Base-by-base conservation (phyloP, 169 alveolate genomes). In the Toxoplasma gondii region DNA sequence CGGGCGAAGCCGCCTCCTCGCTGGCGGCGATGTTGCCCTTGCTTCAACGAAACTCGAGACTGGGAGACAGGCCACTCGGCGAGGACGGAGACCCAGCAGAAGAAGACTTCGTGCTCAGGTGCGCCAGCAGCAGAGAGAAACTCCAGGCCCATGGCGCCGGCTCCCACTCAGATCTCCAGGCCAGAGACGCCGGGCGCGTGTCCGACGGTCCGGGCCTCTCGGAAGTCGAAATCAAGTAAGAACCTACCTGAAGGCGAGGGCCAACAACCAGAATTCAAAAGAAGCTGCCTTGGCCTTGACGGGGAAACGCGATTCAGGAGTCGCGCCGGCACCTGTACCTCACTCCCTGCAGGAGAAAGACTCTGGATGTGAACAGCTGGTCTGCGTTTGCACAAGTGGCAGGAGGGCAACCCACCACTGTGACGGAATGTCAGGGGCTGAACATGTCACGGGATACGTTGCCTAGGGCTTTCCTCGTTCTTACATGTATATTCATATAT, bases 221-320 rank as follows among this genome's bases (percentile, higher is more conserved):
- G n/a, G 92, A 87, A 31, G 54, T 43, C 44, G 92, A 87, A 38
- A 44, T 87, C 74, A 87, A 87, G 92, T 87, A 29, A 49, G 92
- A 36, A 44, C n/a, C n/a, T 36, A 44, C 54, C 36, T 78, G 67
- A 16, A 19, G 86, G 45, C 45, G n/a, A 38, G 39, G 17, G 78
- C 78, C n/a, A n/a, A 27, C 78, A 64, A 27, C 17, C n/a, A 27
- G 87, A 17, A 34, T 19, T 78, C 31, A 16, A 16, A 17, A 64
- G 78, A 64, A 27, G n/a, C 27, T 17, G 43, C 39, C 39, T 12
- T 27, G 87, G 87, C 39, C 39, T 78, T 78, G 19, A 22, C 39
- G 43, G 58, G 58, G 58, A 49, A 49, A 49, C 58, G 22, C n/a
- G n/a, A n/a, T n/a, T n/a, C n/a, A n/a, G n/a, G n/a, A n/a, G n/a